Conservation (phyloP, 2,329 filamentous ascomycete species). For the Aspergillus ochraceoroseus region DNA sequence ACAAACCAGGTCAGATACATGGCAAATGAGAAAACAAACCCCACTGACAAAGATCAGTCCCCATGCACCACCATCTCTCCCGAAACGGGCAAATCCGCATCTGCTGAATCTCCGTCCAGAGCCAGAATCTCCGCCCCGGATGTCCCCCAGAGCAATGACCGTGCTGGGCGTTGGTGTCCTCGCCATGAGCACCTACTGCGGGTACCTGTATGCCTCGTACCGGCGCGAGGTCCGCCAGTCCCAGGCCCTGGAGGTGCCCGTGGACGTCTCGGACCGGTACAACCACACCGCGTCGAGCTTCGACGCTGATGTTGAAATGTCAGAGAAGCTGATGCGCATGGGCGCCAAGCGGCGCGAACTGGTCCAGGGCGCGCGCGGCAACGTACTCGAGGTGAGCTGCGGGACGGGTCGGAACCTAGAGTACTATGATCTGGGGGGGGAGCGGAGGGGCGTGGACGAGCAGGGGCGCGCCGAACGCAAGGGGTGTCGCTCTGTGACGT, state of each 20-base stretch:
- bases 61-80: constrained; percentile 16
- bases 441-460: constrained; percentile 30
- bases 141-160: constrained; percentile 36
- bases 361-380: constrained; percentile 40
- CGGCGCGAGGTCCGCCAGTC: constrained; percentile 32
- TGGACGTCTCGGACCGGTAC: constrained; percentile 47
- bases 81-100: constrained; percentile 25
- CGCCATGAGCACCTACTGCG: constrained; percentile 41
- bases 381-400: constrained; percentile 49
- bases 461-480: constrained; percentile 28
- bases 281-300: constrained; percentile 42
- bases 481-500: constrained; percentile 42
- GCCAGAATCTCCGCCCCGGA: constrained; percentile 14
- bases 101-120: constrained; percentile 23
- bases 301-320: constrained; percentile 45
- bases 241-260: constrained; percentile 32
- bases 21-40: background rate
- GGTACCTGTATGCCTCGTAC: constrained; percentile 44
- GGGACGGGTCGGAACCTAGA: constrained; percentile 49
- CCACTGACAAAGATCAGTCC: constrained; percentile 14
- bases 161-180: constrained; percentile 39
- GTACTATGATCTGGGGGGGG: constrained; percentile 43
- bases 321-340: constrained; percentile 43
- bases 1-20: too few species aligned
- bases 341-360: constrained; percentile 41